Conservation (phyloP, 225 moss, liverwort and hornwort genomes). For the Pseudoscleropodium purum region DNA sequence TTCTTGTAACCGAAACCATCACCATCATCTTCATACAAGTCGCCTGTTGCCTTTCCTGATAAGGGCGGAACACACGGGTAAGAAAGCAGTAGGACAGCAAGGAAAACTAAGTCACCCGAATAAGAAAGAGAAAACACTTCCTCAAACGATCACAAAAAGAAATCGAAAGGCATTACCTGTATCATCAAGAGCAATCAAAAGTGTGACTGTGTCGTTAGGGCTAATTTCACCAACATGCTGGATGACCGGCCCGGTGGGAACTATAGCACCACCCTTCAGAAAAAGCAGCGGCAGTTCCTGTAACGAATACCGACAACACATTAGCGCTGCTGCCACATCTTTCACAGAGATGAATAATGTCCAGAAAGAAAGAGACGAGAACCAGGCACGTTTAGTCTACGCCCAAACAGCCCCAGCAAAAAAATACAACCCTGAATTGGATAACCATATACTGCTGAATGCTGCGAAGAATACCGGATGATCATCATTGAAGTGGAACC, state of each 20-base stretch:
- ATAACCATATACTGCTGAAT: not conserved
- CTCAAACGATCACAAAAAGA: not conserved
- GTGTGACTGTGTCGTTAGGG: constrained; percentile 48
- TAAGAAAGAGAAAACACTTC: not conserved
- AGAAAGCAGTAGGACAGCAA: not conserved
- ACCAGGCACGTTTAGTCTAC: not conserved
- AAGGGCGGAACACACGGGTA: not conserved
- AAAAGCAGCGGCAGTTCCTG: constrained; percentile 84
- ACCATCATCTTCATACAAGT: constrained; percentile 77
- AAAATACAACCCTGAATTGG: not conserved
- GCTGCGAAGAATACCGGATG: constrained; percentile 40
- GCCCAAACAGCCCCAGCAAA: not conserved
- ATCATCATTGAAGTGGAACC: constrained; percentile 73
- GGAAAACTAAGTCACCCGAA: not conserved
- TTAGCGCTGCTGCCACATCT: not conserved
- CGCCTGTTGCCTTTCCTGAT: constrained; percentile 65
- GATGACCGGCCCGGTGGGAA: constrained; percentile 70
- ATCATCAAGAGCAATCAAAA: constrained; percentile 64
- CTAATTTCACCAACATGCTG: constrained; percentile 61
- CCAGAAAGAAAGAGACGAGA: not conserved
- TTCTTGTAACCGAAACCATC: constrained; percentile 64
- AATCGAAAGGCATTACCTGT: constrained; percentile 24
- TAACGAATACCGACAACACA: not conserved
- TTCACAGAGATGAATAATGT: not conserved
- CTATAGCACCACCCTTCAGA: constrained; percentile 71